Evolutionary conservation across 2,329 filamentous ascomycete species (phyloP).

Genomic region (Dothidotthia symphoricarpi): DNA sequence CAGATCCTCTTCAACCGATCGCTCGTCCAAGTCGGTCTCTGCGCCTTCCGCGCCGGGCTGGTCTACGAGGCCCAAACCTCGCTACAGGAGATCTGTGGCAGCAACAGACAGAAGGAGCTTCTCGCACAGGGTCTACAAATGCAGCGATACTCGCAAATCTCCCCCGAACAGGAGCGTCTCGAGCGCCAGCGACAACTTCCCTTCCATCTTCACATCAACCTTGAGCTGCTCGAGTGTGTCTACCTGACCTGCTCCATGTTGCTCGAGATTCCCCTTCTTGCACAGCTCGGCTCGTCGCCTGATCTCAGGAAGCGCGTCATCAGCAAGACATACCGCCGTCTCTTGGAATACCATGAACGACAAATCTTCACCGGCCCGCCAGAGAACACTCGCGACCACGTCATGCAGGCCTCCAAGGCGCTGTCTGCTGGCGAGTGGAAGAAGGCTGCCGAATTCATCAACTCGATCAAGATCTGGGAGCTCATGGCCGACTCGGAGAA

Average conservation of each 20-base stretch:
- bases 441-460: slow-evolving; percentile 89
- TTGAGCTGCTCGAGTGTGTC: slow-evolving; percentile 95
- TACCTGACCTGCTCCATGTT: slow-evolving; percentile 99
- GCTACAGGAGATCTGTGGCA: slow-evolving; percentile 96
- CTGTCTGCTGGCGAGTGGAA: slow-evolving; percentile 98
- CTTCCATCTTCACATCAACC: slow-evolving; percentile 99
- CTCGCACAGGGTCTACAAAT: slow-evolving; percentile 98
- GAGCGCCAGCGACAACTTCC: slow-evolving; percentile 97
- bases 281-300: slow-evolving; percentile 92
- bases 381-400: slow-evolving; percentile 97
- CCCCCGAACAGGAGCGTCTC: slow-evolving; percentile 93
- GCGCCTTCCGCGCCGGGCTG: slow-evolving; percentile 93
- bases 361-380: slow-evolving; percentile 98
- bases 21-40: slow-evolving; percentile 94
- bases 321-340: slow-evolving; percentile 98
- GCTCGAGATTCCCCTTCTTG: slow-evolving; percentile 93
- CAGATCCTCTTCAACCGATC: slow-evolving; percentile 99
- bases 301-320: slow-evolving; percentile 97
- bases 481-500: slow-evolving; percentile 88
- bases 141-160: slow-evolving; percentile 93
- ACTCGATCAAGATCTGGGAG: slow-evolving; percentile 99
- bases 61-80: slow-evolving; percentile 98
- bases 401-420: slow-evolving; percentile 98
- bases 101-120: slow-evolving; percentile 95
- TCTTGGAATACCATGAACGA: slow-evolving; percentile 98